These are phyloP conservation scores for Sporothrix globosa DNA, from an alignment of 2,329 filamentous ascomycete genomes.

Conservation along the genomic window DNA sequence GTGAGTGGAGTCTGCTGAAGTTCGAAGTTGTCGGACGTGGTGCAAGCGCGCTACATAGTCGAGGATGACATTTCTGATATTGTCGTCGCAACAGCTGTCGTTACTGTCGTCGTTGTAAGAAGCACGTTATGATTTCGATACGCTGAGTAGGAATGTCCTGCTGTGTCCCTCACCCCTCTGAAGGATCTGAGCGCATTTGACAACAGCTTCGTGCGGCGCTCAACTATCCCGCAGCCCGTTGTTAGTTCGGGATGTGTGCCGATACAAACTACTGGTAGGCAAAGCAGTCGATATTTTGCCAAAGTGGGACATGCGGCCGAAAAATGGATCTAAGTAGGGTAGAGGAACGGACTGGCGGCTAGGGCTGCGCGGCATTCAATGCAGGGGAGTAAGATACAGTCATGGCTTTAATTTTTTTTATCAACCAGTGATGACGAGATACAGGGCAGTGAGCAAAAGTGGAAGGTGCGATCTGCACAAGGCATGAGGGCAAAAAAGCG, in stretches of 20 bases:
- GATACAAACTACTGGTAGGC: neutral
- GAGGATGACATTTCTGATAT: neutral
- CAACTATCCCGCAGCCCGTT: neutral
- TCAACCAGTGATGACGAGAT: neutral
- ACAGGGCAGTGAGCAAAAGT: neutral
- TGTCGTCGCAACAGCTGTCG: neutral
- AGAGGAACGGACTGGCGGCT: neutral
- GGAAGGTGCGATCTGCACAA: constrained; percentile 15
- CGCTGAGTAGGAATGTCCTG: neutral
- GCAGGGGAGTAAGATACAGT: constrained; percentile 1
- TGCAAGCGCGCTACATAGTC: neutral
- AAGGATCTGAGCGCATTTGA: neutral
- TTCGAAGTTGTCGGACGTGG: neutral
- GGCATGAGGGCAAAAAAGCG: neutral
- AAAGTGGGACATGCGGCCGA: neutral
- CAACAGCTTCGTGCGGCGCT: neutral
- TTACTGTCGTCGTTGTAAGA: neutral
- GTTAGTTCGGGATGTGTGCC: neutral
- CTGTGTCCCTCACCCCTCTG: neutral
- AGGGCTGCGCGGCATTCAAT: constrained; percentile 16
- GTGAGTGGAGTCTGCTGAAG: neutral
- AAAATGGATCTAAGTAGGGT: neutral
- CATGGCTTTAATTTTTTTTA: neutral
- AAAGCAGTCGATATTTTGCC: neutral
- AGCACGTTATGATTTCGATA: neutral